phyloP scores from a whole-genome alignment of 768 basidiomycete genomes.

The Lyophyllum shimeji region DNA sequence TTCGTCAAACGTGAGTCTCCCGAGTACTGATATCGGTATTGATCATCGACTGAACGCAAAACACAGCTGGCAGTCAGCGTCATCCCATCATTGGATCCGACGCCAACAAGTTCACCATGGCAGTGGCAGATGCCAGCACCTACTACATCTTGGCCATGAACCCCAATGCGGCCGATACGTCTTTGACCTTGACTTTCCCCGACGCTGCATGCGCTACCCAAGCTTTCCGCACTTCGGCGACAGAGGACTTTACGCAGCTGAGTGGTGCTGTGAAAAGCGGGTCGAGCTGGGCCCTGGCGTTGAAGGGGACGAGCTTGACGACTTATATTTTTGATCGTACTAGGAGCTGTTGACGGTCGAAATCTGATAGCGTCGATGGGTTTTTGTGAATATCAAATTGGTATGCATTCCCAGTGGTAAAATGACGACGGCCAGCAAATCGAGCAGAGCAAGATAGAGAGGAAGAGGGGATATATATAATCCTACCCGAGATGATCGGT shows the following conservation, averaged over 20 bases:
- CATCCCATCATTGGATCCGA: slow-evolving; percentile 31
- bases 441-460: slow-evolving; percentile 2
- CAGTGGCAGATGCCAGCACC: slow-evolving; percentile 25
- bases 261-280: slow-evolving; percentile 24
- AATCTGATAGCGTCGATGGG: not conserved
- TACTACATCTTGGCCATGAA: slow-evolving; percentile 36
- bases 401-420: not conserved
- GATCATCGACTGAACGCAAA: not conserved
- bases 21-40: not conserved
- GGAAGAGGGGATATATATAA: not conserved
- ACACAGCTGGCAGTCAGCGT: slow-evolving; percentile 35
- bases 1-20: slow-evolving; percentile 35
- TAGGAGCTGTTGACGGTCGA: slow-evolving; percentile 4
- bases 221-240: slow-evolving; percentile 30
- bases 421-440: slow-evolving; percentile 2
- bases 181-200: slow-evolving; percentile 32
- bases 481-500: slow-evolving; percentile 18
- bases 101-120: slow-evolving; percentile 30
- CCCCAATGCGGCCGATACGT: slow-evolving; percentile 26
- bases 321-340: slow-evolving; percentile 34
- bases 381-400: not conserved
- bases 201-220: slow-evolving; percentile 27
- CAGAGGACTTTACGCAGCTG: slow-evolving; percentile 33
- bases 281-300: slow-evolving; percentile 25
- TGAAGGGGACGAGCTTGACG: slow-evolving; percentile 33